phyloP scores from a whole-genome alignment of 1,284 basidiomycete genomes.

The Ceratorhiza oryzae-sativae region DNA sequence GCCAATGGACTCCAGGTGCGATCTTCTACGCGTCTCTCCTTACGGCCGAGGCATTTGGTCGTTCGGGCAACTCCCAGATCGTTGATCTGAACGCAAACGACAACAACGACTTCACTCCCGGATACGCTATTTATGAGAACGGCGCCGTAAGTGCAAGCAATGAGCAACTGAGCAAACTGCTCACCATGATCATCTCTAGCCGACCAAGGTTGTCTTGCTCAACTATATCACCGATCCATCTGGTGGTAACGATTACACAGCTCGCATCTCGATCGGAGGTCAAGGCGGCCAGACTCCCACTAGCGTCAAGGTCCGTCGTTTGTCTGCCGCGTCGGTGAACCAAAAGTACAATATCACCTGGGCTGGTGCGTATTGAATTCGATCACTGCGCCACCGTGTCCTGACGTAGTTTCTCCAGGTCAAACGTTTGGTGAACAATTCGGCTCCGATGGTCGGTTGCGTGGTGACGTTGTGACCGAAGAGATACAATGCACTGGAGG shows the following conservation, averaged over 20 bases:
- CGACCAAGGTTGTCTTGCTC: slow-evolving; percentile 67
- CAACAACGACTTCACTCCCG: slow-evolving; percentile 64
- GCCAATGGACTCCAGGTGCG: slow-evolving; percentile 69
- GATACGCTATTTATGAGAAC: slow-evolving; percentile 75
- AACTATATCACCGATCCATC: slow-evolving; percentile 68
- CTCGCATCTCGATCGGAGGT: slow-evolving; percentile 56
- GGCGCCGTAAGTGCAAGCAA: slow-evolving; percentile 47
- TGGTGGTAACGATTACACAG: slow-evolving; percentile 61
- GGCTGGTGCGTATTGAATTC: slow-evolving; percentile 58
- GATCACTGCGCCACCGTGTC: slow-evolving; percentile 38
- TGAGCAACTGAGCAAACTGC: slow-evolving; percentile 46
- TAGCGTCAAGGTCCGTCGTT: slow-evolving; percentile 61
- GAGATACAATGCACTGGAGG: slow-evolving; percentile 62
- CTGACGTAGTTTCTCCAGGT: slow-evolving; percentile 44
- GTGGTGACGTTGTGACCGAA: slow-evolving; percentile 59
- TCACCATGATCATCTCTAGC: slow-evolving; percentile 43
- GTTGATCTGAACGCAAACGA: slow-evolving; percentile 62
- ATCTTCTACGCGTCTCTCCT: slow-evolving; percentile 69
- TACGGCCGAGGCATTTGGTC: slow-evolving; percentile 56
- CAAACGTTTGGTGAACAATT: slow-evolving; percentile 73
- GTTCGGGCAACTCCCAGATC: slow-evolving; percentile 53
- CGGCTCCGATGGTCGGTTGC: slow-evolving; percentile 67
- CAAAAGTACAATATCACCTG: slow-evolving; percentile 77
- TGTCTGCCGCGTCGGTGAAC: slow-evolving; percentile 60
- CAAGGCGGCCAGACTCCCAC: slow-evolving; percentile 53